Percentiles rank a stretch among this genome's conserved stretches.
Evolutionary conservation across 306 rosid genomes (phyloP).

Genomic region (Trifolium subterraneum): DNA sequence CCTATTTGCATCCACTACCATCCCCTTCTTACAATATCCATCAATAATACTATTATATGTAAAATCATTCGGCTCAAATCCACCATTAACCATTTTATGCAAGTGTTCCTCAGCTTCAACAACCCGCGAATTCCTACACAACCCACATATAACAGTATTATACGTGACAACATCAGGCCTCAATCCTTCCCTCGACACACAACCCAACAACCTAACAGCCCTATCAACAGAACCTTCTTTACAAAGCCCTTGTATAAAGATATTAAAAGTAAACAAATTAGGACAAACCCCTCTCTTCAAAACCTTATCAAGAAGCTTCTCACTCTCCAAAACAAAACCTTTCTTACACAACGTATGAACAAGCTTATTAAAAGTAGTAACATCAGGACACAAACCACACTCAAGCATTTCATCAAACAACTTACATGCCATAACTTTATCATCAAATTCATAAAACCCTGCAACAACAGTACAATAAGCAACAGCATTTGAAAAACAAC

Average conservation of each 20-base stretch:
- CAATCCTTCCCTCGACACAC: constrained; percentile 60
- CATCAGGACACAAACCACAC: constrained; percentile 60
- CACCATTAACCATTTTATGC: constrained; percentile 79
- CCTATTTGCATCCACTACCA: constrained; percentile 72
- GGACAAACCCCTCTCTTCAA: constrained; percentile 78
- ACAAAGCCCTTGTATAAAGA: constrained; percentile 82
- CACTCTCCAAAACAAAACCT: constrained; percentile 71
- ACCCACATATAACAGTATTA: constrained; percentile 77
- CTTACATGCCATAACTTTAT: constrained; percentile 51
- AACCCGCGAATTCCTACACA: constrained; percentile 68
- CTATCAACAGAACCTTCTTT: constrained; percentile 55
- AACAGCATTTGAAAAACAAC: constrained; percentile 74
- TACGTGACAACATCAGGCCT: constrained; percentile 84
- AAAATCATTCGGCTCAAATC: constrained; percentile 75
- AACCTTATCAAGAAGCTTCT: constrained; percentile 74
- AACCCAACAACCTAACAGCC: constrained; percentile 60
- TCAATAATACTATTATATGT: constrained; percentile 81
- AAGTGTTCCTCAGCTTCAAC: constrained; percentile 73
- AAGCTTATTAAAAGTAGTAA: constrained; percentile 82
- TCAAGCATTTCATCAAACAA: constrained; percentile 79
- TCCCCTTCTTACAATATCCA: constrained; percentile 81
- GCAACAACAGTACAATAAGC: constrained; percentile 79
- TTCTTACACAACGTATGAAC: constrained; percentile 71
- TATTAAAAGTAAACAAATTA: constrained; percentile 81
- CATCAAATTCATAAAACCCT: constrained; percentile 66